Evolutionary conservation across 805 yeast species (phyloP).

Genomic region (Lachancea thermotolerans): DNA sequence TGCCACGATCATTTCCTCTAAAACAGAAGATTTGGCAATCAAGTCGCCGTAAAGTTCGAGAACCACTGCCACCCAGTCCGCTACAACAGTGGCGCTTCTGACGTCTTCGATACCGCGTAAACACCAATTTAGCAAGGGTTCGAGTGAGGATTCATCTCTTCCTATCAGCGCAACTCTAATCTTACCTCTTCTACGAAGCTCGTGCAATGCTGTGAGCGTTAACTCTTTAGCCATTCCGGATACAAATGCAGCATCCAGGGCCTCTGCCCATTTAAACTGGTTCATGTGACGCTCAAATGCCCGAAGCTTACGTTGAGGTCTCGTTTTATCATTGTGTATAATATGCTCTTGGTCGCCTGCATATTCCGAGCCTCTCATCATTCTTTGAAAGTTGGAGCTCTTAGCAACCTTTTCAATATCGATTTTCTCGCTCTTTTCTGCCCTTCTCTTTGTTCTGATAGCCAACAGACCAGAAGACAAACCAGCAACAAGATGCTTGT

Average conservation of each 20-base stretch:
- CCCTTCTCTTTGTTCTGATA: slow-evolving; percentile 77
- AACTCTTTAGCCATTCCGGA: slow-evolving; percentile 75
- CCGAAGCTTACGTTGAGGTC: slow-evolving; percentile 57
- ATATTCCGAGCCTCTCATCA: slow-evolving; percentile 88
- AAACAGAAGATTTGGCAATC: slow-evolving; percentile 65
- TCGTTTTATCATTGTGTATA: slow-evolving; percentile 52
- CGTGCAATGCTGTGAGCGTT: slow-evolving; percentile 77
- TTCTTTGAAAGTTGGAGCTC: slow-evolving; percentile 63
- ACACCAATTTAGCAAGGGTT: slow-evolving; percentile 84
- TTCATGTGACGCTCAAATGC: slow-evolving; percentile 79
- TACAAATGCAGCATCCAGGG: slow-evolving; percentile 77
- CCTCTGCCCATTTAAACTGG: slow-evolving; percentile 88
- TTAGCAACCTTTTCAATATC: slow-evolving; percentile 12
- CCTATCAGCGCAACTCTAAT: slow-evolving; percentile 71
- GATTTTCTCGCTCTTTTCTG: slow-evolving; percentile 27
- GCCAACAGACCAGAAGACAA: slow-evolving; percentile 83
- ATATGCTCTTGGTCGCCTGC: slow-evolving; percentile 82
- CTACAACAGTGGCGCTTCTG: slow-evolving; percentile 50
- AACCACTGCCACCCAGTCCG: slow-evolving; percentile 70
- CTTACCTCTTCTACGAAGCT: slow-evolving; percentile 83
- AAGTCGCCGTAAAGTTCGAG: slow-evolving; percentile 68
- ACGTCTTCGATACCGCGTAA: slow-evolving; percentile 71
- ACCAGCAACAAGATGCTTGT: slow-evolving; percentile 86
- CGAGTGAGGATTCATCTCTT: slow-evolving; percentile 79
- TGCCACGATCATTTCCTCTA: slow-evolving; percentile 63